Evolutionary conservation across 2,329 filamentous ascomycete species (phyloP), one percentile per base, ranked within the genome.

Genomic region (Cordyceps fumosorosea): DNA sequence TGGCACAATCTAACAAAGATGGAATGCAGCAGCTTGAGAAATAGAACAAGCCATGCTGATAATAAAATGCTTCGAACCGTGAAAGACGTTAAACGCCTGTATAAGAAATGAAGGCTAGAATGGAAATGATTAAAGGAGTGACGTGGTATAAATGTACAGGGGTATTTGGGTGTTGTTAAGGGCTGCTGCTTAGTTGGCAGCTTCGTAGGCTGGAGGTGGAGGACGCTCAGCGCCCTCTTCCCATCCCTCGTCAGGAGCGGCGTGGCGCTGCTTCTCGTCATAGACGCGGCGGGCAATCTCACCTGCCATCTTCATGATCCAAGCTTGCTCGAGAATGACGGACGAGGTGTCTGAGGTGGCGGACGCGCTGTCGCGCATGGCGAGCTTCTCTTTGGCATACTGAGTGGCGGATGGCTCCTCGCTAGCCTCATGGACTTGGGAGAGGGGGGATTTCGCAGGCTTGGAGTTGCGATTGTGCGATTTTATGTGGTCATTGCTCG

Each of bases 251-350:
- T 81, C 77, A 57, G 81, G 77, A 5, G 74, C 74, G 29, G 78
- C 76, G 59, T 82, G 78, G 42, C 80, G 78, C 60, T 81, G 78
- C 76, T 96, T 95, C 76, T 96, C 90, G 67, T 96, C 90, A 67
- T 93, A 90, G 66, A 96, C 91, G 62, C 91, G 89, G 56, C 87
- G 81, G 42, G 92, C 91, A 69, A 98, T 93, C 74, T 98, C 95
- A 66, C 88, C 88, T 5, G 93, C 93, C 85, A 99, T 95, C 78
- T 96, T 95, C 78, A 89, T 86, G 76, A 95, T 89, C 89, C 90
- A 95, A 3, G 90, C 90, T 73, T 91, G 88, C 72, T 92, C 89
- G 29, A 91, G 78, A 55, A 91, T 90, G 32, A 82, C 80, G 0
- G 83, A 83, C 14, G 81, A 80, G 5, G 77, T 79, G 37, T 84